These are phyloP conservation scores for Xylaria hypoxylon DNA, from an alignment of 2,329 filamentous ascomycete species.

Conservation along the genomic window DNA sequence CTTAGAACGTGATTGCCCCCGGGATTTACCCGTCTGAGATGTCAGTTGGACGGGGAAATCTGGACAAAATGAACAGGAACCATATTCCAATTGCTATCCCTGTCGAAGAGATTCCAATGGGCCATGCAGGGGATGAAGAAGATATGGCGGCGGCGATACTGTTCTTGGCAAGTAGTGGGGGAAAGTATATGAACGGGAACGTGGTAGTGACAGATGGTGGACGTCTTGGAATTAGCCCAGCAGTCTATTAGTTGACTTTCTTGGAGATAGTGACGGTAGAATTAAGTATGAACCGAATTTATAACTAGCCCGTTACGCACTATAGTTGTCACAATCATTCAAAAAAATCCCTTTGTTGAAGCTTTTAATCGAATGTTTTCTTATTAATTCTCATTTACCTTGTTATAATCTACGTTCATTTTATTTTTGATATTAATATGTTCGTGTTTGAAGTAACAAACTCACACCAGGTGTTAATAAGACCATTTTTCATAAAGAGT, in stretches of 20 bases:
- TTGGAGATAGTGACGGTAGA: background rate
- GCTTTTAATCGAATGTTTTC: too few species aligned
- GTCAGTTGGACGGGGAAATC: constrained; percentile 28
- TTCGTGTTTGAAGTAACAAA: too few species aligned
- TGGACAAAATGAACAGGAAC: constrained; percentile 31
- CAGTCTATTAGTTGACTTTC: constrained; percentile 24
- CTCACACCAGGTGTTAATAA: too few species aligned
- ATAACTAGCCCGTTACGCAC: too few species aligned
- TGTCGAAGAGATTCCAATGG: constrained; percentile 31
- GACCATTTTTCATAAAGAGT: too few species aligned
- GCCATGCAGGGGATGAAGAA: constrained; percentile 34
- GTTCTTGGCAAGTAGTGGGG: constrained; percentile 34
- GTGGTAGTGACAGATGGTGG: constrained; percentile 36
- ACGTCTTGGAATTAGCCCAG: constrained; percentile 29
- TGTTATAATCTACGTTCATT: too few species aligned
- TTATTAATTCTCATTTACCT: too few species aligned
- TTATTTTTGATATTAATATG: too few species aligned
- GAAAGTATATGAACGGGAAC: constrained; percentile 35
- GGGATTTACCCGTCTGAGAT: constrained; percentile 34
- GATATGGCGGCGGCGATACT: constrained; percentile 37
- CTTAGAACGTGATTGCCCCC: constrained; percentile 32
- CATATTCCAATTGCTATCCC: constrained; percentile 29
- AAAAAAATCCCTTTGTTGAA: too few species aligned
- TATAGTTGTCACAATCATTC: too few species aligned
- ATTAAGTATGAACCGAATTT: background rate